Conservation (phyloP, 2,329 filamentous ascomycete genomes). For the Hypocrella siamensis region DNA sequence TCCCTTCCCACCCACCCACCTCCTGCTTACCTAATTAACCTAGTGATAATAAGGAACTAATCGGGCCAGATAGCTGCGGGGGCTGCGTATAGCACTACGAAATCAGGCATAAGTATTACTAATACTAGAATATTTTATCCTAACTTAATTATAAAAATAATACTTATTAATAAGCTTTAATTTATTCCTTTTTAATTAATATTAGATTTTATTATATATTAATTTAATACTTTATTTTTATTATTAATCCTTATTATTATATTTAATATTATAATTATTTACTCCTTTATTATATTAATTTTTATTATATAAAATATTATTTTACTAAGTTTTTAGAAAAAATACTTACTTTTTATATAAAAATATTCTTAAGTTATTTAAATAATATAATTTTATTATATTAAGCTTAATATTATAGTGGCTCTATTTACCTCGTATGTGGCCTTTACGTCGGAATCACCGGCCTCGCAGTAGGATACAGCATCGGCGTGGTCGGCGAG, state of each 20-base stretch:
- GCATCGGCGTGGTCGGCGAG: constrained; percentile 91
- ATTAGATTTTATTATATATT: too few species aligned
- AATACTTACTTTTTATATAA: too few species aligned
- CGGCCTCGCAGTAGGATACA: constrained; percentile 86
- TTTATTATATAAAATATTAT: constrained; percentile 83
- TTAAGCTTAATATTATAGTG: constrained; percentile 29
- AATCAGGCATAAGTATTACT: constrained; percentile 76
- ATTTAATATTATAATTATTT: constrained; percentile 98
- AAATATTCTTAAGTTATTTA: constrained; percentile 77
- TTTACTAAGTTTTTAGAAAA: constrained; percentile 40
- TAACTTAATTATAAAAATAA: constrained; percentile 81
- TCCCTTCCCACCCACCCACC: too few species aligned
- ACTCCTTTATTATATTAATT: constrained; percentile 91
- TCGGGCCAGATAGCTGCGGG: constrained; percentile 44
- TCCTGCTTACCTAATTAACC: too few species aligned
- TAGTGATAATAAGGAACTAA: too few species aligned
- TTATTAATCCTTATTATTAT: too few species aligned
- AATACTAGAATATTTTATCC: constrained; percentile 74
- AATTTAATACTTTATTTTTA: constrained; percentile 74
- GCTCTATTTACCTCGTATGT: constrained; percentile 85
- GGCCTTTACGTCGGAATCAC: constrained; percentile 85
- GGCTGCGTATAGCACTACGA: constrained; percentile 76
- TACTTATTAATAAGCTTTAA: too few species aligned
- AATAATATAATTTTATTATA: too few species aligned
- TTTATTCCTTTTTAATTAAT: too few species aligned